These are phyloP conservation scores for Acorus gramineus DNA, from an alignment of 106 monocot species.

Conservation along the genomic window DNA sequence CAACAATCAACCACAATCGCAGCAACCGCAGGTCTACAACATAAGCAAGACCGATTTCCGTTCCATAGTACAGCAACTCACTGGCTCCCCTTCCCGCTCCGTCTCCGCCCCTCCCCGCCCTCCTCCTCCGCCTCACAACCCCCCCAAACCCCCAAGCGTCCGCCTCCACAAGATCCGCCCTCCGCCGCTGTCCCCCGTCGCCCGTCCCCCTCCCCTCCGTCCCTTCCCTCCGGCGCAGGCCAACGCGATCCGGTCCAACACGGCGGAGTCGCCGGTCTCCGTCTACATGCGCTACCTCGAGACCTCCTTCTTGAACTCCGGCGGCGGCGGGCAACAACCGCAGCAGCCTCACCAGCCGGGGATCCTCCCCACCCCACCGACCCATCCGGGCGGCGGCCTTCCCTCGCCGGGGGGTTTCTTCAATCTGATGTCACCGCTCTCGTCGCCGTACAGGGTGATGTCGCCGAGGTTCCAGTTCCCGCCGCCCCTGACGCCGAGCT, in stretches of 20 bases:
- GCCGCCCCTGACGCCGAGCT: constrained; percentile 10
- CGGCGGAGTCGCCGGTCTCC: constrained; percentile 47
- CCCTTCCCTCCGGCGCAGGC: neutral
- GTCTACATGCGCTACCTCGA: constrained; percentile 78
- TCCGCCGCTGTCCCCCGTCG: constrained; percentile 44
- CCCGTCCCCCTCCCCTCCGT: constrained; percentile 15
- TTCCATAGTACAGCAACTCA: constrained; percentile 61
- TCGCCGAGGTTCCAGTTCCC: constrained; percentile 74
- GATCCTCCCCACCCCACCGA: neutral
- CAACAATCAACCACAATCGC: constrained; percentile 1
- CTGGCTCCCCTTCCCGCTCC: constrained; percentile 47
- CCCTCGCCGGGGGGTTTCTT: constrained; percentile 26
- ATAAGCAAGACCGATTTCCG: constrained; percentile 30
- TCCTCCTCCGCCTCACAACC: constrained; percentile 11
- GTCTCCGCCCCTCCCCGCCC: neutral
- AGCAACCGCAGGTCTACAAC: constrained; percentile 17
- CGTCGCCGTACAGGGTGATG: constrained; percentile 55
- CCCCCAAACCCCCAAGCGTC: constrained; percentile 29
- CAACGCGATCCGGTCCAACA: neutral
- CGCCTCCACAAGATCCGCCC: constrained; percentile 69
- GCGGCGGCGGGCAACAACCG: constrained; percentile 1
- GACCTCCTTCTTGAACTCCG: constrained; percentile 38
- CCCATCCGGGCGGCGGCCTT: constrained; percentile 11
- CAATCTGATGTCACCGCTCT: too few relatives aligned
- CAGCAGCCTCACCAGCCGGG: constrained; percentile 2